Conservation (phyloP, 2,329 filamentous ascomycete species). For the Alternaria solani region DNA sequence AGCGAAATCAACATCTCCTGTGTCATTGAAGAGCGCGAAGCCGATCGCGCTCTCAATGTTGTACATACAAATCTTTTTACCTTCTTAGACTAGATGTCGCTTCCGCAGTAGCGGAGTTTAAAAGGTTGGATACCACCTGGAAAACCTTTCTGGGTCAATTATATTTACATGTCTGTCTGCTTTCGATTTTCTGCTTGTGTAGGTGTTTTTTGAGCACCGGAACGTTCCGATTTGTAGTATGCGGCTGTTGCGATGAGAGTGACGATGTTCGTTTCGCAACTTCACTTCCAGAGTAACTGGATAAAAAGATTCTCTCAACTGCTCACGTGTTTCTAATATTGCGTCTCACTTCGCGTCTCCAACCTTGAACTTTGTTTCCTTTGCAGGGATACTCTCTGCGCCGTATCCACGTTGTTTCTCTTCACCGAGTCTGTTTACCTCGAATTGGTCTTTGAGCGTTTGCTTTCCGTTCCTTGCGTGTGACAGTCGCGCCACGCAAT, state of each 20-base stretch:
- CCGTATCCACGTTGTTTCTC: neutral
- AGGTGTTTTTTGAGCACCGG: too few relatives aligned
- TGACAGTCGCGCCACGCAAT: neutral
- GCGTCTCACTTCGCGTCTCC: neutral
- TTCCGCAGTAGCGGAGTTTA: slow-evolving; percentile 30
- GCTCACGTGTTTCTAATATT: neutral
- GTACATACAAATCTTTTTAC: slow-evolving; percentile 97
- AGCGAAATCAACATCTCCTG: slow-evolving; percentile 99
- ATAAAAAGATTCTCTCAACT: neutral
- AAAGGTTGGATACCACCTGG: slow-evolving; percentile 27
- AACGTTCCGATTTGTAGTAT: too few relatives aligned
- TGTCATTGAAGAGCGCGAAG: slow-evolving; percentile 90
- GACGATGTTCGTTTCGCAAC: neutral
- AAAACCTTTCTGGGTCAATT: slow-evolving; percentile 10
- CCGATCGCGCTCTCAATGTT: slow-evolving; percentile 92
- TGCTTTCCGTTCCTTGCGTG: slow-evolving; percentile 2
- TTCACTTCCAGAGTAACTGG: neutral
- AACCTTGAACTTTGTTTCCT: neutral
- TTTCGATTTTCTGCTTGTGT: too few relatives aligned
- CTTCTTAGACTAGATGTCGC: slow-evolving; percentile 74
- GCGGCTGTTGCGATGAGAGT: neutral
- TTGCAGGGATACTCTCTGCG: neutral
- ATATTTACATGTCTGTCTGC: neutral
- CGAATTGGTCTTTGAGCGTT: slow-evolving; percentile 5
- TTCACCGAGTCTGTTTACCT: slow-evolving; percentile 1